These are phyloP conservation scores for Hypomyces perniciosus DNA, from an alignment of 2,329 filamentous ascomycete species.

Conservation along the genomic window DNA sequence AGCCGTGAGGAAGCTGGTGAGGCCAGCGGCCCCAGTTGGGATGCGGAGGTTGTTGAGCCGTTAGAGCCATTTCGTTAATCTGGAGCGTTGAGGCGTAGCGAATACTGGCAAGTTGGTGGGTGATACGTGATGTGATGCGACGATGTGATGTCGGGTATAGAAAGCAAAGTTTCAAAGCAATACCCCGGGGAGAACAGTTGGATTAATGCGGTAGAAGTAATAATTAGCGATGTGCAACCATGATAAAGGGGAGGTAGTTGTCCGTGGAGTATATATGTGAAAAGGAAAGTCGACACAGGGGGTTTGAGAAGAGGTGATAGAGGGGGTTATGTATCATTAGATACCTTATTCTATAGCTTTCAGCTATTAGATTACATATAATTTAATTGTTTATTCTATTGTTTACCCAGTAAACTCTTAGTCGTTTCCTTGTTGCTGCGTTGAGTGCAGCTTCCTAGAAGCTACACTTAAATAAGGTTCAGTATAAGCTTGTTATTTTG, in stretches of 20 bases:
- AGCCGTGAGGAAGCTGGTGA: conserved; percentile 42
- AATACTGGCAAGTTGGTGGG: background rate
- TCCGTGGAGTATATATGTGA: conserved; percentile 16
- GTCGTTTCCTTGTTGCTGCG: too few relatives aligned
- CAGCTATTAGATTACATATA: too few relatives aligned
- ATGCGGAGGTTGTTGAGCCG: conserved; percentile 37
- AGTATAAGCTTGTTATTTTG: too few relatives aligned
- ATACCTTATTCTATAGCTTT: too few relatives aligned
- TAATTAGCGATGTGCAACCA: conserved; percentile 1
- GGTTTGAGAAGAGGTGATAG: conserved; percentile 13
- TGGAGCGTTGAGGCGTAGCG: background rate
- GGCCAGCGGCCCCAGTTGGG: conserved; percentile 51
- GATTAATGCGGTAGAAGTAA: background rate
- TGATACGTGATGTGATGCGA: too few relatives aligned
- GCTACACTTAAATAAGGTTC: too few relatives aligned
- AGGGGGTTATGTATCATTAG: too few relatives aligned
- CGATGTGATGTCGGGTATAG: too few relatives aligned
- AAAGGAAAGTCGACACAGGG: conserved; percentile 14
- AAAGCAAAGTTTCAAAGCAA: too few relatives aligned
- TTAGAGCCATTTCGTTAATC: conserved; percentile 38
- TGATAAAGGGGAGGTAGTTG: conserved; percentile 9
- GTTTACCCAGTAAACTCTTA: too few relatives aligned
- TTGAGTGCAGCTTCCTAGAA: too few relatives aligned
- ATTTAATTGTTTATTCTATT: too few relatives aligned
- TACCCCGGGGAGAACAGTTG: background rate